Conservation (phyloP, 1,284 basidiomycete species). For the Malassezia dermatis region DNA sequence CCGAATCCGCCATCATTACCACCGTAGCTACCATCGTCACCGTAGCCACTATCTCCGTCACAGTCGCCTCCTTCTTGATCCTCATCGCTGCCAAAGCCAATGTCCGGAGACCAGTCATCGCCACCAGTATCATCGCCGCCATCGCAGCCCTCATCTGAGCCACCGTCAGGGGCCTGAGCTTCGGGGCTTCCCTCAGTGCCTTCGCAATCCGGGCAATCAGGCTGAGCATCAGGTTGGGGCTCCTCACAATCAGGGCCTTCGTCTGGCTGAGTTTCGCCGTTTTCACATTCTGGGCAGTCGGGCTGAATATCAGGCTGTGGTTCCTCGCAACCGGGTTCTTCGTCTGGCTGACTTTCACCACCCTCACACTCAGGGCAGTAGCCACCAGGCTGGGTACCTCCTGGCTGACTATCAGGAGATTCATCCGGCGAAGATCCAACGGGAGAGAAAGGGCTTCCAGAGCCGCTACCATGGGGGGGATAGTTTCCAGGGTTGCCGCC, state of each 20-base stretch:
- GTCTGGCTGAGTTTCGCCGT: neutral
- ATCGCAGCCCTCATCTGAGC: neutral
- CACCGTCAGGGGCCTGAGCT: neutral
- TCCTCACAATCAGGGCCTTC: neutral
- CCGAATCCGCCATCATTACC: slow-evolving; percentile 1
- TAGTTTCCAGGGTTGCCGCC: neutral
- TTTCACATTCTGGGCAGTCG: neutral
- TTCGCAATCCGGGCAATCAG: neutral
- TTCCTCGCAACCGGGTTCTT: neutral
- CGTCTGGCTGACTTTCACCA: neutral
- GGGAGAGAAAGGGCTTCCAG: neutral
- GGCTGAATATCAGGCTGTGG: neutral
- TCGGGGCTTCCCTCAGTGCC: neutral
- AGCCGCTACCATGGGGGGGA: neutral
- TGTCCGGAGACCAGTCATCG: neutral
- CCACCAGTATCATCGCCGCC: neutral
- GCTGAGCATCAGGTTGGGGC: neutral
- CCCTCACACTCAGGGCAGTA: neutral
- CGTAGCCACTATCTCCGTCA: neutral
- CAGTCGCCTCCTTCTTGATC: slow-evolving; percentile 13
- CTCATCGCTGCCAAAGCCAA: slow-evolving; percentile 1
- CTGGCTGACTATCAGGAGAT: neutral
- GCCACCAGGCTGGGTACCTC: neutral
- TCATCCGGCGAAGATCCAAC: neutral
- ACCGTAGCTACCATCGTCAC: neutral